These are phyloP conservation scores for Suillus plorans DNA, from an alignment of 768 basidiomycete genomes.

Conservation along the genomic window DNA sequence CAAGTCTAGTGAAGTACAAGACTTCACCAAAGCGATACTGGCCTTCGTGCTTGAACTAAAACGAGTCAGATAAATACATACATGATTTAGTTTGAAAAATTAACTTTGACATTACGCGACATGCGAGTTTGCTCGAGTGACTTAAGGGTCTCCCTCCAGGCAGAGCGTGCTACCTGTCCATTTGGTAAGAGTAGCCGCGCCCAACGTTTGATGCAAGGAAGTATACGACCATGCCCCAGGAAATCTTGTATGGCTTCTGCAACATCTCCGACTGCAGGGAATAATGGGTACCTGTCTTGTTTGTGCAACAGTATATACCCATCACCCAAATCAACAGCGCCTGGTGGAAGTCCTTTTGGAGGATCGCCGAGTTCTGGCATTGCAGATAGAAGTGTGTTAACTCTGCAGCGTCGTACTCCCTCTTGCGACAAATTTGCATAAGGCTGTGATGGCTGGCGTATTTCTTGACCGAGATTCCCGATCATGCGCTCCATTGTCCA, in stretches of 20 bases:
- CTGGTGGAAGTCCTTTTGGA: not conserved
- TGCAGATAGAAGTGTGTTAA: no score
- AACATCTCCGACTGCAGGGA: not conserved
- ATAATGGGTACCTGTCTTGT: not conserved
- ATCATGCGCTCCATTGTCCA: no score
- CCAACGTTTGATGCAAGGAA: conserved; percentile 9
- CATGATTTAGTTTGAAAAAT: no score
- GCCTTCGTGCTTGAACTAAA: no score
- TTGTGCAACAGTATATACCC: not conserved
- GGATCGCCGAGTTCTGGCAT: not conserved
- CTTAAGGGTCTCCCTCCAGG: not conserved
- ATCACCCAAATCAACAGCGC: not conserved
- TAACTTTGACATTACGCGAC: conserved; percentile 4
- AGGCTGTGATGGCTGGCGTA: no score
- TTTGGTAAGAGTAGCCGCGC: conserved; percentile 22
- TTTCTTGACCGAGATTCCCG: no score
- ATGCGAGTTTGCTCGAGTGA: not conserved
- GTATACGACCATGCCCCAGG: no score
- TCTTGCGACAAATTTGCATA: no score
- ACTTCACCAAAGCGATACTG: no score
- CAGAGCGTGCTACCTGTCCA: conserved; percentile 19
- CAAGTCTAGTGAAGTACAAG: no score
- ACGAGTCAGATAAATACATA: no score
- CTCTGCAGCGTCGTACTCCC: no score
- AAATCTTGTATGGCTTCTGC: not conserved